Conservation (phyloP, 2,329 filamentous ascomycete genomes). For the Annulohypoxylon truncatum region DNA sequence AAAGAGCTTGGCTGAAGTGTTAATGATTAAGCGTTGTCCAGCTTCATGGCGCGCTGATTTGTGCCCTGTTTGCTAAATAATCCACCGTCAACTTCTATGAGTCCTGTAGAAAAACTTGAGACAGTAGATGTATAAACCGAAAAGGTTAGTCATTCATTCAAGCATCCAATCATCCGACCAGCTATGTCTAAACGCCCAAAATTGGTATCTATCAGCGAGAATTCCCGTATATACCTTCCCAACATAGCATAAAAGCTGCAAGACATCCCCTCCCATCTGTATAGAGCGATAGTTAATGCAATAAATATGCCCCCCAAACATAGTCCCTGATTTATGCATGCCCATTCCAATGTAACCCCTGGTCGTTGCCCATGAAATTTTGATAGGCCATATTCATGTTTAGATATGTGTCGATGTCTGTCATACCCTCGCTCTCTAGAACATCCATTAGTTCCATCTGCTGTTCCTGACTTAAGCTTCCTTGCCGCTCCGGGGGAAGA, state of each 20-base stretch:
- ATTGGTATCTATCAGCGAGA: constrained; percentile 38
- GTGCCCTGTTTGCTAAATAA: neutral
- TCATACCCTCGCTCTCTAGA: constrained; percentile 75
- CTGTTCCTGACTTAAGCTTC: constrained; percentile 81
- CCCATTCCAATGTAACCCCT: constrained; percentile 29
- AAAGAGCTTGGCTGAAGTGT: neutral
- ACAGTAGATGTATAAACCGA: neutral
- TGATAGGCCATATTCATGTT: constrained; percentile 54
- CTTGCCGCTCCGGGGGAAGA: constrained; percentile 66
- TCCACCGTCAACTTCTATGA: neutral
- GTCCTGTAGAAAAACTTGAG: neutral
- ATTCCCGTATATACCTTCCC: constrained; percentile 29
- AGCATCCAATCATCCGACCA: constrained; percentile 14
- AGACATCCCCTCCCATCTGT: constrained; percentile 9
- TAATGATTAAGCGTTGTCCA: neutral
- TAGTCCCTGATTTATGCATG: constrained; percentile 6
- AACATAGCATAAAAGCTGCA: constrained; percentile 13
- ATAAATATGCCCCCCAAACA: constrained; percentile 1
- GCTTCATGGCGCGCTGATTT: neutral
- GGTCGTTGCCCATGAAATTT: constrained; percentile 29
- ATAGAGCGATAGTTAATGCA: constrained; percentile 8
- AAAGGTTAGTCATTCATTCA: constrained; percentile 1
- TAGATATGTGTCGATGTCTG: constrained; percentile 71
- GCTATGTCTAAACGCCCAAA: constrained; percentile 34
- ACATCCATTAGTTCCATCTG: constrained; percentile 85